Evolutionary conservation across 1,284 basidiomycete genomes (phyloP).

Genomic region (Leucoagaricus sp.): DNA sequence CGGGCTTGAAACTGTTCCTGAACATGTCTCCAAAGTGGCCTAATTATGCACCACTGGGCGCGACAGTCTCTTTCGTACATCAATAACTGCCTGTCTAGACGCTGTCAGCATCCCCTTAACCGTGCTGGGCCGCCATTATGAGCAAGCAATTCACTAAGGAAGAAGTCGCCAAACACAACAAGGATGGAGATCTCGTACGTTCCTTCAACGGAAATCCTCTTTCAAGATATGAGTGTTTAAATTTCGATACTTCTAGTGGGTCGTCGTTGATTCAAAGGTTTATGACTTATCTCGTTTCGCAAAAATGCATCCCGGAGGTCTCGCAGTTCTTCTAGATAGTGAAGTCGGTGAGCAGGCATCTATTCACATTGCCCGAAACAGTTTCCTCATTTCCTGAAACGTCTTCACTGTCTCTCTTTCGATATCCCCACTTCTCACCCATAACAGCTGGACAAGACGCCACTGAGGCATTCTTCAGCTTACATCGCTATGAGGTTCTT

Average conservation of each 20-base stretch:
- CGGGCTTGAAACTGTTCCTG: no score
- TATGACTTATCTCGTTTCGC: slow-evolving; percentile 82
- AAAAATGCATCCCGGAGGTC: slow-evolving; percentile 81
- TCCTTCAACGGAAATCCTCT: not conserved
- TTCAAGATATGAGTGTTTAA: not conserved
- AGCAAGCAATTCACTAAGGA: slow-evolving; percentile 40
- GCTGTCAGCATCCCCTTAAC: no score
- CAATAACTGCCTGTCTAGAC: not conserved
- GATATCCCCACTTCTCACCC: slow-evolving; percentile 59
- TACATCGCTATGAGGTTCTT: slow-evolving; percentile 82
- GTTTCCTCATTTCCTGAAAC: not conserved
- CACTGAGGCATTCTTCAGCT: slow-evolving; percentile 79
- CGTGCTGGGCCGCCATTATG: no score
- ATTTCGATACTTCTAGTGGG: slow-evolving; percentile 56
- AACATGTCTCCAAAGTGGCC: no score
- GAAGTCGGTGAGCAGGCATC: slow-evolving; percentile 57
- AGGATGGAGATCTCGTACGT: slow-evolving; percentile 35
- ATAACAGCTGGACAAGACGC: slow-evolving; percentile 75
- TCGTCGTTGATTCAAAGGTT: slow-evolving; percentile 82
- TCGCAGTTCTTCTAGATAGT: slow-evolving; percentile 69
- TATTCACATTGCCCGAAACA: not conserved
- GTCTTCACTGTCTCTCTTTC: not conserved
- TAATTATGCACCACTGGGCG: no score
- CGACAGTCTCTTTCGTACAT: not conserved
- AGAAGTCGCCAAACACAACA: slow-evolving; percentile 41